Evolutionary conservation across 1,284 basidiomycete genomes (phyloP), one percentile per base, ranked within the genome.

Genomic region (Golubevia pallescens): DNA sequence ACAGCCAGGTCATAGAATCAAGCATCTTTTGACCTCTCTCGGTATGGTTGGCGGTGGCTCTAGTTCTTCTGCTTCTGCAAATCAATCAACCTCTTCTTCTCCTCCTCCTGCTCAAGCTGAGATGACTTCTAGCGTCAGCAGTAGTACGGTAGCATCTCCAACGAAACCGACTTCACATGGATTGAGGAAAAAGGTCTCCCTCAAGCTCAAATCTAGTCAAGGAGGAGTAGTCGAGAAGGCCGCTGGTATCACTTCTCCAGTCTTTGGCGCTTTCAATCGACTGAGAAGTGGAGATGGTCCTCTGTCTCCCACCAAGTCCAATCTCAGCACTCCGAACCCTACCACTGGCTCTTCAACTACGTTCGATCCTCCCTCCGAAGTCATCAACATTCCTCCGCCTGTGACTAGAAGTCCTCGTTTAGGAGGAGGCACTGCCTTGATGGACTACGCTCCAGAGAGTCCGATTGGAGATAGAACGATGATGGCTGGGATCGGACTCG

Each of bases 1-100:
- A 24, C 66, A 68, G 32, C 34, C 63, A 14, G 63, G 66, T 3
- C 34, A 61, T 38, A 58, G 61, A 32, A 16, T 68, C 23, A 68
- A 66, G 56, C 60, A 20, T n/a, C 21, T 68, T 3, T 28, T 68
- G 10, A 58, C 56, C 6, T 58, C 57, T 1, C 53, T 68, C 42
- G 66, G 66, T 19, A 21, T n/a, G 28, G 34, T 38, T 38, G 34
- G 34, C 3, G 3, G 5, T 38, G 34, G 34, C 3, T 38, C 34
- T 10, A 5, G 5, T 38, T 38, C 34, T 10, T n/a, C n/a, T n/a
- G n/a, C n/a, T n/a, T n/a, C n/a, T n/a, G n/a, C n/a, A n/a, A 38
- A 38, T 38, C 34, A 38, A 38, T 10, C 3, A 38, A 4, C 3
- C 3, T 38, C 34, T 38, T 4, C 10, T 10, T 4, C 34, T 4